Conservation (phyloP, 164 flowering plant species). For the Magnolia changhungtana region DNA sequence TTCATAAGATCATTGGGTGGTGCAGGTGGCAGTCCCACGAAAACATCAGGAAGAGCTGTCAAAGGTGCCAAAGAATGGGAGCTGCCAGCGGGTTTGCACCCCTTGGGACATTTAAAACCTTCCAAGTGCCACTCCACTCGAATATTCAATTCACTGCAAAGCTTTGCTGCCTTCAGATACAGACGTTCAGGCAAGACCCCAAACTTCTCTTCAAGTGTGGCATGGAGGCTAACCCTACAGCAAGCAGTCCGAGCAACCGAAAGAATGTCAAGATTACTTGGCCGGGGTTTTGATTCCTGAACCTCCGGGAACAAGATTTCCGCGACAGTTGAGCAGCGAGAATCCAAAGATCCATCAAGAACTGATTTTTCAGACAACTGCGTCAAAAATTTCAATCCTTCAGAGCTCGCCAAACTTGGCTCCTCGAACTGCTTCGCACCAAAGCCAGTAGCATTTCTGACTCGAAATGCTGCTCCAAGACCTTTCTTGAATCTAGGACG, state of each 20-base stretch:
- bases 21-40: conserved; percentile 9
- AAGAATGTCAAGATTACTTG: conserved; percentile 71
- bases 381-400: conserved; percentile 28
- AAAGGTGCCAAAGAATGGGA: conserved; percentile 28
- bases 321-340: conserved; percentile 69
- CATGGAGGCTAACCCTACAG: conserved; percentile 64
- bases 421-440: conserved; percentile 52
- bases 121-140: conserved; percentile 78
- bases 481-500: conserved; percentile 63
- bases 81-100: conserved; percentile 48
- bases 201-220: conserved; percentile 57
- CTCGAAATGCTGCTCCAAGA: conserved; percentile 48
- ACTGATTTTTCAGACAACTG: conserved; percentile 33
- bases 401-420: conserved; percentile 31
- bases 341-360: conserved; percentile 55
- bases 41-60: conserved; percentile 29
- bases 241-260: conserved; percentile 75
- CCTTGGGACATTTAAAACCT: conserved; percentile 74
- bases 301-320: conserved; percentile 59
- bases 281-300: conserved; percentile 67
- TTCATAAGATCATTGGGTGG: conserved; percentile 17
- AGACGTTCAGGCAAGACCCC: conserved; percentile 70
- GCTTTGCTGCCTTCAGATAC: conserved; percentile 84
- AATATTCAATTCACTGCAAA: conserved; percentile 84
- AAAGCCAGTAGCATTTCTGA: conserved; percentile 47